Evolutionary conservation across 352 stramenopile genomes (phyloP).

Genomic region (Phytophthora boehmeriae): DNA sequence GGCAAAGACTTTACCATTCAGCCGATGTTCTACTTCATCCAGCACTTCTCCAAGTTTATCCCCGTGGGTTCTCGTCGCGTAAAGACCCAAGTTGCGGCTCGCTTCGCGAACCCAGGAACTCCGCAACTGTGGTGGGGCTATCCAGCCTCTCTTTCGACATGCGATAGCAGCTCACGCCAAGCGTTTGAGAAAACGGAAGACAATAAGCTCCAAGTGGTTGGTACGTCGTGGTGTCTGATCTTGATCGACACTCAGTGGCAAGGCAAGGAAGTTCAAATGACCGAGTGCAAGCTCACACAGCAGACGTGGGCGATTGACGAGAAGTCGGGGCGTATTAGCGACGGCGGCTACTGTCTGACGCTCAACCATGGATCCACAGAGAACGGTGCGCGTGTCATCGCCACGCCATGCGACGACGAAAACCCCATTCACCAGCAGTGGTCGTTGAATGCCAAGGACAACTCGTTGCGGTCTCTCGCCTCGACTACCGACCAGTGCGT

Average conservation of each 20-base stretch:
- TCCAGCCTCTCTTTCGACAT: slow-evolving; percentile 50
- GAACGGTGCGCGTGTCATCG: slow-evolving; percentile 42
- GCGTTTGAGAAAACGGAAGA: slow-evolving; percentile 43
- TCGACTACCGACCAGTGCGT: slow-evolving; percentile 48
- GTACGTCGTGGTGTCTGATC: slow-evolving; percentile 52
- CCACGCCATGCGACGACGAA: slow-evolving; percentile 33
- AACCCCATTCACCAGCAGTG: slow-evolving; percentile 42
- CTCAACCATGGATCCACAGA: slow-evolving; percentile 56
- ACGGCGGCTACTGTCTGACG: slow-evolving; percentile 50
- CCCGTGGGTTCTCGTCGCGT: slow-evolving; percentile 66
- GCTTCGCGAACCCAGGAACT: slow-evolving; percentile 58
- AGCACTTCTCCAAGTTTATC: slow-evolving; percentile 89
- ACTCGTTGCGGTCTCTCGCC: slow-evolving; percentile 37
- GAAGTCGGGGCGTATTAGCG: slow-evolving; percentile 39
- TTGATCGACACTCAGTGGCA: slow-evolving; percentile 37
- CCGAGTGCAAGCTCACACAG: slow-evolving; percentile 55
- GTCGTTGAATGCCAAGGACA: slow-evolving; percentile 38
- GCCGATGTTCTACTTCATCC: slow-evolving; percentile 90
- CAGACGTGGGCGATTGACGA: slow-evolving; percentile 57
- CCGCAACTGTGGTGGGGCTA: slow-evolving; percentile 57
- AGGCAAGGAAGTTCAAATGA: slow-evolving; percentile 50
- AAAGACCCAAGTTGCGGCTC: slow-evolving; percentile 45
- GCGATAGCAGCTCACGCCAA: slow-evolving; percentile 61
- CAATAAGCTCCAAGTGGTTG: slow-evolving; percentile 60
- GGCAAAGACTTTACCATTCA: slow-evolving; percentile 70